phyloP scores from a whole-genome alignment of 2,329 filamentous ascomycete genomes.

The Lasiodiplodia gonubiensis region DNA sequence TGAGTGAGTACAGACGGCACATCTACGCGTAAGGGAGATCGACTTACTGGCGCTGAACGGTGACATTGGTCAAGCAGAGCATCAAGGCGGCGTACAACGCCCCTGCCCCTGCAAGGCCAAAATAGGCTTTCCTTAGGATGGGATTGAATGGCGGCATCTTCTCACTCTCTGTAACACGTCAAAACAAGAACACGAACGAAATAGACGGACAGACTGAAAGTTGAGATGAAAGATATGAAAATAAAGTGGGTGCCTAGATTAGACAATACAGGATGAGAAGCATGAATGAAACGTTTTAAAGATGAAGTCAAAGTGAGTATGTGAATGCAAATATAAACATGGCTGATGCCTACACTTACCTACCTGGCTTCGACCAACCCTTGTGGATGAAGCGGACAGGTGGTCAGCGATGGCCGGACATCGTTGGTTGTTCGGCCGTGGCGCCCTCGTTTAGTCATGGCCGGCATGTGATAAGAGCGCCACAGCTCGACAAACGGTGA shows the following conservation, averaged over 20 bases:
- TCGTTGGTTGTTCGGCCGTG: conserved; percentile 1
- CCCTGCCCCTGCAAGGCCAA: conserved; percentile 57
- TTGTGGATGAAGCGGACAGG: conserved; percentile 16
- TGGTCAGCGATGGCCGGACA: conserved; percentile 11
- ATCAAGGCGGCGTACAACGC: conserved; percentile 71
- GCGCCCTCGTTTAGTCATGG: conserved; percentile 23
- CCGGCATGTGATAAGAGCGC: neutral
- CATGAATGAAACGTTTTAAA: neutral
- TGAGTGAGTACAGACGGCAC: neutral
- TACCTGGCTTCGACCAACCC: neutral
- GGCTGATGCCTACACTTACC: neutral
- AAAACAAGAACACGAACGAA: neutral
- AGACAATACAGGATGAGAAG: neutral
- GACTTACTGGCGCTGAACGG: conserved; percentile 79
- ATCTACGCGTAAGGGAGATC: neutral
- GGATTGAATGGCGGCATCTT: conserved; percentile 39
- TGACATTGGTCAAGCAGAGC: conserved; percentile 68
- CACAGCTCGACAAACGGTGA: neutral
- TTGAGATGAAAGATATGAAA: neutral
- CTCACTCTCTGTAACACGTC: no score
- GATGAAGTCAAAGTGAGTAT: neutral
- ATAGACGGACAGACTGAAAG: neutral
- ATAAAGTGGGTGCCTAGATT: conserved; percentile 13
- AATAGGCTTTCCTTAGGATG: conserved; percentile 45
- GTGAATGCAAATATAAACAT: neutral